phyloP scores from a whole-genome alignment of 1,284 basidiomycete species.

The Abortiporus biennis region DNA sequence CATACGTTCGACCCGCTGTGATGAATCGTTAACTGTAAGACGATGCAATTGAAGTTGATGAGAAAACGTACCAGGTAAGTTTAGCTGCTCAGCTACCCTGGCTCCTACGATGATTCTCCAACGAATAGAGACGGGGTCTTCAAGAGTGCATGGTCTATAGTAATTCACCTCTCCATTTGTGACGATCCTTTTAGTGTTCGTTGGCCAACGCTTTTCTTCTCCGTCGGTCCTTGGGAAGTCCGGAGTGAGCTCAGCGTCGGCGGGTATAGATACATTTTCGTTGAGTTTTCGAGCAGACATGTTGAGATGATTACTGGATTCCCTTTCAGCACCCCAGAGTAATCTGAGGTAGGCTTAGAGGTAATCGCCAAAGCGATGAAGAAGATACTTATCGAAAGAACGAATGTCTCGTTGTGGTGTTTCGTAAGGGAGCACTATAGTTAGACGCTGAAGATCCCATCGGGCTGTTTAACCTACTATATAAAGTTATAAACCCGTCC shows the following conservation, averaged over 20 bases:
- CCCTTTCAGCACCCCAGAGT: neutral
- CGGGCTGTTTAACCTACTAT: neutral
- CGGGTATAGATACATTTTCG: slow-evolving; percentile 30
- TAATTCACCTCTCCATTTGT: slow-evolving; percentile 68
- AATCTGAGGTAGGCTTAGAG: neutral
- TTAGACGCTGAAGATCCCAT: neutral
- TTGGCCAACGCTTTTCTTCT: slow-evolving; percentile 43
- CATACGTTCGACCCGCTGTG: slow-evolving; percentile 49
- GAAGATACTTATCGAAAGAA: neutral
- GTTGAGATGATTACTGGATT: neutral
- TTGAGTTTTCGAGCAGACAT: slow-evolving; percentile 31
- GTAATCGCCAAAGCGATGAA: neutral
- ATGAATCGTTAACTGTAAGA: neutral
- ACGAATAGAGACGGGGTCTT: slow-evolving; percentile 43
- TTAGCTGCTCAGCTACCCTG: slow-evolving; percentile 47
- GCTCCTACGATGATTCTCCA: slow-evolving; percentile 58
- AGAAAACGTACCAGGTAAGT: slow-evolving; percentile 38
- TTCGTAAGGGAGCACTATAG: neutral
- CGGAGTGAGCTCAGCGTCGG: slow-evolving; percentile 46
- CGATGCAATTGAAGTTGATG: neutral
- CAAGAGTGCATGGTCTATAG: slow-evolving; percentile 45
- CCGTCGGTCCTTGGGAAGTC: slow-evolving; percentile 62
- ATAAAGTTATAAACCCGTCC: neutral
- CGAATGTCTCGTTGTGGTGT: neutral
- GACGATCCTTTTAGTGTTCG: slow-evolving; percentile 43